Evolutionary conservation across 1,139 yeast genomes (phyloP).

Genomic region (Nadsonia starkeyi-henricii): DNA sequence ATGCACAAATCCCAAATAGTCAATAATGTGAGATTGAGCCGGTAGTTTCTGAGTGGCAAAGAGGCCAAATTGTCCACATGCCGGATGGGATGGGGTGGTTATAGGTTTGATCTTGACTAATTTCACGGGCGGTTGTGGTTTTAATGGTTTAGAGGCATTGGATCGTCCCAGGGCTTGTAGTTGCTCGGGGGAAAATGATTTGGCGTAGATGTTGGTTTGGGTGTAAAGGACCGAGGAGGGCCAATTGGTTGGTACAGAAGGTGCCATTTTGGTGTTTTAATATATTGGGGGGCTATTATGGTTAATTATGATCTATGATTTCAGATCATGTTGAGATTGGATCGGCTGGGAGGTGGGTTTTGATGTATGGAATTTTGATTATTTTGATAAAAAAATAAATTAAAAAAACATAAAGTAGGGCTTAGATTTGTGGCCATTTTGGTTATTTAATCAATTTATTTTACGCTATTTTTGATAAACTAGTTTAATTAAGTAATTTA

Average conservation of each 20-base stretch:
- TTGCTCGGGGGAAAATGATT: neutral
- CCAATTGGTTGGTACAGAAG: constrained; percentile 6
- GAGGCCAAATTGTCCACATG: constrained; percentile 17
- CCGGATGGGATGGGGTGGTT: constrained; percentile 16
- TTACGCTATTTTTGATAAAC: too few relatives aligned
- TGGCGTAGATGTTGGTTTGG: constrained; percentile 5
- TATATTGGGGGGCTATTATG: too few relatives aligned
- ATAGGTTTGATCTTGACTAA: constrained; percentile 14
- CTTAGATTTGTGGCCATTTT: too few relatives aligned
- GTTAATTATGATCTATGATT: too few relatives aligned
- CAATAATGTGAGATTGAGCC: constrained; percentile 15
- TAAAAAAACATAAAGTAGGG: too few relatives aligned
- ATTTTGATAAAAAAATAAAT: too few relatives aligned
- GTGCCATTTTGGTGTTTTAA: neutral
- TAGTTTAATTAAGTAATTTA: too few relatives aligned
- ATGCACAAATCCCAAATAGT: constrained; percentile 19
- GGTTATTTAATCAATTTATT: too few relatives aligned
- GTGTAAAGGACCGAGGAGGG: constrained; percentile 5
- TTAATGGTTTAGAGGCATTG: neutral
- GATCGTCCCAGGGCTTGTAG: neutral
- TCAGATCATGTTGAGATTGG: too few relatives aligned
- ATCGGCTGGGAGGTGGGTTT: too few relatives aligned
- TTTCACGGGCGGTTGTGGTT: constrained; percentile 7
- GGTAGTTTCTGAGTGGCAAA: constrained; percentile 15
- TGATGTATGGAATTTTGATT: too few relatives aligned